Evolutionary conservation across 768 basidiomycete genomes (phyloP).

Genomic region (Omphalotus guepiniiformis): DNA sequence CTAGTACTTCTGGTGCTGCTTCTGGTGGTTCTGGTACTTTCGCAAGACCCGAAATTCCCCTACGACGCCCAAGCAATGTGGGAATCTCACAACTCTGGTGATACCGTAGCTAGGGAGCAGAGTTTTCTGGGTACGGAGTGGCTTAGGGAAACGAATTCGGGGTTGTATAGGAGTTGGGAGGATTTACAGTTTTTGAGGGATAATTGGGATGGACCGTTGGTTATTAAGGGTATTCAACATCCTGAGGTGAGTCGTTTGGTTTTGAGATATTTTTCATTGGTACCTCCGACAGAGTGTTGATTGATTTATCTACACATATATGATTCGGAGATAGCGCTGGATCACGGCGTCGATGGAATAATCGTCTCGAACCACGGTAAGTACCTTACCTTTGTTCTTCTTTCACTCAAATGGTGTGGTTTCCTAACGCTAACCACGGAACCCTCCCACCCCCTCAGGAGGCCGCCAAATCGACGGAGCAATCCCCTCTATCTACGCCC

Average conservation of each 20-base stretch:
- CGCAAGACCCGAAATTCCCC: conserved; percentile 52
- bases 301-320: too few species aligned
- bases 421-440: too few species aligned
- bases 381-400: neutral
- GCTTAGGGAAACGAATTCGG: conserved; percentile 60
- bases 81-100: conserved; percentile 39
- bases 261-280: too few species aligned
- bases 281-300: too few species aligned
- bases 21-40: too few species aligned
- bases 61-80: conserved; percentile 50
- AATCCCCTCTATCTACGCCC: conserved; percentile 66
- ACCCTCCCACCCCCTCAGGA: too few species aligned
- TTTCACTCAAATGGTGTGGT: too few species aligned
- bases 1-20: too few species aligned
- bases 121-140: conserved; percentile 55
- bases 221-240: conserved; percentile 75
- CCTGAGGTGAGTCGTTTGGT: conserved; percentile 50
- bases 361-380: conserved; percentile 78
- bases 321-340: conserved; percentile 69
- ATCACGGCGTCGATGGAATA: conserved; percentile 65
- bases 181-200: conserved; percentile 63
- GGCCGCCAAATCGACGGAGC: conserved; percentile 78
- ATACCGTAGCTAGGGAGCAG: conserved; percentile 35
- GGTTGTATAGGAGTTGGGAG: conserved; percentile 64
- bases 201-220: conserved; percentile 73